A percentile compares a stretch with the other conserved stretches of the same genome.
Evolutionary conservation across 2,329 filamentous ascomycete genomes (phyloP).

Genomic region (Talaromyces sp.): DNA sequence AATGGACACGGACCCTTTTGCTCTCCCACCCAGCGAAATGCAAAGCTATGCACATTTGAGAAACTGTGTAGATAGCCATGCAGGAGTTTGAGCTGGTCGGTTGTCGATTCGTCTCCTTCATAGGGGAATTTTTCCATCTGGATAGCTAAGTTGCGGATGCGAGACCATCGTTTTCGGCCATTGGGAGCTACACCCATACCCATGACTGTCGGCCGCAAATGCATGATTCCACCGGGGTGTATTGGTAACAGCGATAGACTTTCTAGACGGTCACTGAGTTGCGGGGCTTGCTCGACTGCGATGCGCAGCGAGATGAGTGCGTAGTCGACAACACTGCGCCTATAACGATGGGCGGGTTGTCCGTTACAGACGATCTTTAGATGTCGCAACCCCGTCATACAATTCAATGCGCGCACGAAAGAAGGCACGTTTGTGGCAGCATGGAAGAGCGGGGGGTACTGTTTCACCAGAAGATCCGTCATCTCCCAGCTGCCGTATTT

Average conservation of each 20-base stretch:
- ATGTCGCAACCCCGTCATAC: slow-evolving; percentile 64
- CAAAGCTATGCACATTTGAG: slow-evolving; percentile 60
- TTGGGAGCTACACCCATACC: slow-evolving; percentile 71
- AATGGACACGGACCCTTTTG: slow-evolving; percentile 66
- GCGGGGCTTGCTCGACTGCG: slow-evolving; percentile 65
- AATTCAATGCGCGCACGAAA: slow-evolving; percentile 68
- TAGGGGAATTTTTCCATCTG: slow-evolving; percentile 60
- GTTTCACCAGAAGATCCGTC: slow-evolving; percentile 73
- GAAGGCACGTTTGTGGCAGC: slow-evolving; percentile 80
- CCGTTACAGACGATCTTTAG: slow-evolving; percentile 71
- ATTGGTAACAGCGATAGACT: slow-evolving; percentile 68
- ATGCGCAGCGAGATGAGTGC: slow-evolving; percentile 82
- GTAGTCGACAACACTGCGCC: slow-evolving; percentile 77
- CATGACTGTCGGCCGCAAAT: slow-evolving; percentile 62
- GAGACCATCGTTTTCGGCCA: slow-evolving; percentile 66
- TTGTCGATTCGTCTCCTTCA: slow-evolving; percentile 54
- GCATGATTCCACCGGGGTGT: slow-evolving; percentile 69
- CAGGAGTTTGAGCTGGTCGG: slow-evolving; percentile 68
- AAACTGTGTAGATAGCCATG: slow-evolving; percentile 74
- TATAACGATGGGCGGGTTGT: slow-evolving; percentile 63
- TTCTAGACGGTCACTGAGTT: slow-evolving; percentile 52
- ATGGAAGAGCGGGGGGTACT: slow-evolving; percentile 85
- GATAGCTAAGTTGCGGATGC: slow-evolving; percentile 68
- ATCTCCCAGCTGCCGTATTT: slow-evolving; percentile 77
- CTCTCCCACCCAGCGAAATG: slow-evolving; percentile 69